Percentiles rank a stretch among this genome's conserved stretches.
phyloP scores from a whole-genome alignment of 1,139 yeast genomes.

The Yamadazyma jaroonii region DNA sequence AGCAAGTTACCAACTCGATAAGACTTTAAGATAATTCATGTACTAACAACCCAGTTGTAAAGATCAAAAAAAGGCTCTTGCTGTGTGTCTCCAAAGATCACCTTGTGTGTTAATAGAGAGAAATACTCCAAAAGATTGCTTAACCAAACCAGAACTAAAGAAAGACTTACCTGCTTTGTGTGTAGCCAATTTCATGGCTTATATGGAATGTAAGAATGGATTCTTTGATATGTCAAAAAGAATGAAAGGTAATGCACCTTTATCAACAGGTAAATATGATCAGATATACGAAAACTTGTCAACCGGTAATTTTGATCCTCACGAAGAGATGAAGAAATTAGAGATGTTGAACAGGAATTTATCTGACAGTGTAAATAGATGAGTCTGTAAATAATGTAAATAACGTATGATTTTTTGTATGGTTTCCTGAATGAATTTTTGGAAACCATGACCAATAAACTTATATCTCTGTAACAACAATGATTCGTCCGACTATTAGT shows the following conservation, averaged over 20 bases:
- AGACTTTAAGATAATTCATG: too few species aligned
- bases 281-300: slow-evolving; percentile 79
- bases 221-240: slow-evolving; percentile 87
- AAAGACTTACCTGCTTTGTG: slow-evolving; percentile 85
- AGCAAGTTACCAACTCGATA: too few species aligned
- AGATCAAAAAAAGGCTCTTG: slow-evolving; percentile 90
- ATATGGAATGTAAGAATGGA: slow-evolving; percentile 84
- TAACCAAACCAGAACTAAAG: slow-evolving; percentile 74
- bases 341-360: slow-evolving; percentile 52
- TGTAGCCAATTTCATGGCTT: slow-evolving; percentile 77
- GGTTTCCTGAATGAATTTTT: too few species aligned
- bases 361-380: slow-evolving; percentile 20
- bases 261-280: slow-evolving; percentile 89
- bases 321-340: slow-evolving; percentile 72
- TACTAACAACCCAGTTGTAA: slow-evolving; percentile 89
- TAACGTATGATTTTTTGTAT: too few species aligned
- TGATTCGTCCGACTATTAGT: too few species aligned
- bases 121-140: slow-evolving; percentile 84
- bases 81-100: slow-evolving; percentile 90
- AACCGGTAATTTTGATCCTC: slow-evolving; percentile 75
- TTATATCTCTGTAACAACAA: too few species aligned
- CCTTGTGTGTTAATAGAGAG: slow-evolving; percentile 93
- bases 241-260: slow-evolving; percentile 90
- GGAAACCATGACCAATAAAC: too few species aligned
- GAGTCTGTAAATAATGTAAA: slow-evolving; percentile 7